Base-by-base conservation (phyloP, 148 eudicot genomes). In the Fagopyrum tataricum region DNA sequence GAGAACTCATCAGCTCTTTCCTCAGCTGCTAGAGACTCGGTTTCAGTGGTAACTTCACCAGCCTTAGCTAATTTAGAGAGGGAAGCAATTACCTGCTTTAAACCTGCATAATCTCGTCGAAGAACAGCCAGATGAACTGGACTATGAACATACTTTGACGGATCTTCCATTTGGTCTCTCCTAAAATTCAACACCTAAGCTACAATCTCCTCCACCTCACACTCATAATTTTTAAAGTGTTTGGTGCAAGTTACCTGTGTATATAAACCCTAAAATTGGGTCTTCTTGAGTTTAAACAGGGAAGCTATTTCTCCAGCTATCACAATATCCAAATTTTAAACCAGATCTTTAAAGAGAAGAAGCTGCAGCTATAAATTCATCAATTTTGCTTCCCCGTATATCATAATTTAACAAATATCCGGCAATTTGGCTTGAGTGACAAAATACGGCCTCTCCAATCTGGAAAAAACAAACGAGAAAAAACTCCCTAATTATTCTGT, bases 1-100 rank as follows among this genome's bases (percentile, higher is more conserved):
- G 89, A 75, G 70, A 88, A 81, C 21, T 81, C 83, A 75, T 84
- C 89, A 24, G 89, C 92, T 67, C 82, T 80, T 10, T 79, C 68
- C 79, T 88, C 92, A 69, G 85, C 91, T 4, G 78, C 81, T 1
- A 88, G 44, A 18, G 92, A 88, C 43, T 75, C 74, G 4, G 88
- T 48, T 55, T 88, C 92, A 9, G 76, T 82, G 18, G 15, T 76
- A 68, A 88, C 80, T 72, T 86, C 86, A 4, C 68, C 67, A 73
- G 39, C 68, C 48, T 58, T 40, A 10, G 76, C 3, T 40, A 73
- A 26, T 58, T 58, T 73, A 37, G 76, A 68, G 76, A 73, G 76
- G 40, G 67, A 39, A 55, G 51, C 46, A 56, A 58, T 41, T n/a
- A 58, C 5, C 24, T 43, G 37, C 9, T 41, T 37, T 1, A 73